Evolutionary conservation across 2,329 filamentous ascomycete genomes (phyloP), one percentile per base, ranked within the genome.

Genomic region (Aspergillus ochraceus): DNA sequence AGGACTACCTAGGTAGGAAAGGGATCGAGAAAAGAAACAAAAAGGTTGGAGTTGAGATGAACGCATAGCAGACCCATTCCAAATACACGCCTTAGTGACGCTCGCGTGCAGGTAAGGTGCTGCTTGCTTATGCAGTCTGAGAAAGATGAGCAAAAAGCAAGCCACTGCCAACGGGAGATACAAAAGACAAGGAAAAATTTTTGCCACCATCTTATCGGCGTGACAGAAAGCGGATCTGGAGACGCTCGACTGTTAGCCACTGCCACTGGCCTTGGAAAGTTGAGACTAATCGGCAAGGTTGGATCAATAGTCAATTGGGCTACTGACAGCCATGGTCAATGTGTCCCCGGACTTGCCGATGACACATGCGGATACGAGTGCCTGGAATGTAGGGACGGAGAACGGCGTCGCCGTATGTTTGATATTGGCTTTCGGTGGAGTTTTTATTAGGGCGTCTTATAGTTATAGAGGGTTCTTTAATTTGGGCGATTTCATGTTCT

Each of bases 321-420:
- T 58, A 62, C 49, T 36, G 60, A 60, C 51, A 51, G 58, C 20
- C 54, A 54, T 52, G 58, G 57, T 57, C 59, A 57, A 63, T 59
- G 55, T 61, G 56, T 5, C 63, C 54, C 67, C 66, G 66, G 66
- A 67, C 61, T 64, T 62, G 60, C 65, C 66, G 66, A 68, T 63
- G 65, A 64, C 59, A 64, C 56, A 49, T 65, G 64, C 60, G 62
- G 63, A 64, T 60, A 62, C 60, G 61, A 60, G 55, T 62, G 61
- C 58, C 59, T 60, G 60, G 49, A 60, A 54, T 29, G 54, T 47
- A 49, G 29, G 59, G 47, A 59, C 54, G 57, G 56, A 57, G 51
- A 42, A 61, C 64, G 64, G 64, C 63, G 64, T 57, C 64, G 59
- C 64, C 64, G 64, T 55, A n/a, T 52, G 52, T 39, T 49, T 45